Evolutionary conservation across 768 basidiomycete genomes (phyloP).

Genomic region (Kockovaella imperatae): DNA sequence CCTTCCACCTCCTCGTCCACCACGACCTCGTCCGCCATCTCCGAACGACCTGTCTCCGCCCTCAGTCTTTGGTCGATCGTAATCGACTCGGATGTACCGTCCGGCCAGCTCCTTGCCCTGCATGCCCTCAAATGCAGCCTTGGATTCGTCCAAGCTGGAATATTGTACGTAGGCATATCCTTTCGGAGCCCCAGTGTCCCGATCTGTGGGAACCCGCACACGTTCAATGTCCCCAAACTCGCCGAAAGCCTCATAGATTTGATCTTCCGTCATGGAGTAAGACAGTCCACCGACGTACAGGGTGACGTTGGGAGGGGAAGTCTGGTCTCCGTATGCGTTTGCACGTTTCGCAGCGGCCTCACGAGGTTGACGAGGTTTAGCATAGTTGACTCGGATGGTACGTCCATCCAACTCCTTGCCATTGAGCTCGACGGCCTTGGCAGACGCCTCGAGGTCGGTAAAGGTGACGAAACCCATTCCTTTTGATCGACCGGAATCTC

Average conservation of each 20-base stretch:
- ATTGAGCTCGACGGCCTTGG: constrained; percentile 69
- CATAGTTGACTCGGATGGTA: constrained; percentile 73
- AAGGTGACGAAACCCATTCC: constrained; percentile 59
- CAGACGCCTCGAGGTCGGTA: constrained; percentile 48
- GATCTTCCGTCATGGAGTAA: constrained; percentile 70
- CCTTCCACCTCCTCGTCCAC: constrained; percentile 51
- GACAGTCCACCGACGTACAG: constrained; percentile 89
- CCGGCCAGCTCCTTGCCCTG: constrained; percentile 73
- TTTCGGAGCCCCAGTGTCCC: constrained; percentile 81
- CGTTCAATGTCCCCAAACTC: constrained; percentile 77
- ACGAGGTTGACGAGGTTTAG: constrained; percentile 55
- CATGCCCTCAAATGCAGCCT: constrained; percentile 65
- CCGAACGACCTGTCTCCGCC: too few relatives aligned
- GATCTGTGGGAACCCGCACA: constrained; percentile 84
- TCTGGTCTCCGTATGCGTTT: constrained; percentile 64
- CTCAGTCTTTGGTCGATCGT: constrained; percentile 48
- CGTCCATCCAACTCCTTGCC: constrained; percentile 91
- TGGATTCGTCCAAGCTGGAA: constrained; percentile 66
- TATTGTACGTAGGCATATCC: constrained; percentile 98
- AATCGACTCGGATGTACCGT: constrained; percentile 68
- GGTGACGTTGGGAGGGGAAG: constrained; percentile 59
- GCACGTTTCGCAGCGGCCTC: constrained; percentile 62
- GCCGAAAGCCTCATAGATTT: constrained; percentile 80
- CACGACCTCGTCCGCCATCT: too few relatives aligned
- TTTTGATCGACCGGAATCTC: constrained; percentile 46